Evolutionary conservation across 768 basidiomycete species (phyloP).

Genomic region (Coprinellus micaceus): DNA sequence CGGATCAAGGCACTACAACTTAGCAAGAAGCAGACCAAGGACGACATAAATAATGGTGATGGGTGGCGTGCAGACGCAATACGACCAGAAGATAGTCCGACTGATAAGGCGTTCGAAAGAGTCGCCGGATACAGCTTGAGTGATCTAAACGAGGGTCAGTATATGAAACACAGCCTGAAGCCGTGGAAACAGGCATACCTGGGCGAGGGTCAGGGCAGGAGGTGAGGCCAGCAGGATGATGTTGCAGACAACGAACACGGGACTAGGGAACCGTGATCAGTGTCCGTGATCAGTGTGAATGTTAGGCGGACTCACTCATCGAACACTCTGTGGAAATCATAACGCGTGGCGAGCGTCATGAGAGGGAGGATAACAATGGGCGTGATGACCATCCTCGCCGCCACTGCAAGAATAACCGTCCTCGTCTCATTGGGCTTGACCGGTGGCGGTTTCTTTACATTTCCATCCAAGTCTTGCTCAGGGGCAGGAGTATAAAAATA

Average conservation of each 20-base stretch:
- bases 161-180: too few relatives aligned
- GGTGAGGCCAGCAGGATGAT: conserved; percentile 81
- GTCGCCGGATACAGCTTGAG: conserved; percentile 78
- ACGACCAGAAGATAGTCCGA: conserved; percentile 91
- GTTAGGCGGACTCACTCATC: conserved; percentile 57
- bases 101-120: conserved; percentile 90
- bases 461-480: conserved; percentile 5
- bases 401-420: conserved; percentile 80
- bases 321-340: conserved; percentile 58
- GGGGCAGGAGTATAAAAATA: conserved; percentile 67
- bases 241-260: conserved; percentile 83
- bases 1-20: conserved; percentile 30
- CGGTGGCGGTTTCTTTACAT: conserved; percentile 6
- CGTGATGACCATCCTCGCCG: conserved; percentile 83
- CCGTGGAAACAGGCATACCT: conserved; percentile 46
- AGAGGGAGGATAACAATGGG: conserved; percentile 77
- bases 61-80: conserved; percentile 84
- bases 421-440: conserved; percentile 65
- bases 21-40: conserved; percentile 61
- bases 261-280: conserved; percentile 40
- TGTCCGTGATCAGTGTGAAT: neutral
- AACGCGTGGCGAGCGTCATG: conserved; percentile 59
- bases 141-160: conserved; percentile 46
- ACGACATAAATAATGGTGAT: conserved; percentile 77
- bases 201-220: conserved; percentile 56